These are phyloP conservation scores for Tricholoma matsutake DNA, from an alignment of 768 basidiomycete species.

Conservation along the genomic window DNA sequence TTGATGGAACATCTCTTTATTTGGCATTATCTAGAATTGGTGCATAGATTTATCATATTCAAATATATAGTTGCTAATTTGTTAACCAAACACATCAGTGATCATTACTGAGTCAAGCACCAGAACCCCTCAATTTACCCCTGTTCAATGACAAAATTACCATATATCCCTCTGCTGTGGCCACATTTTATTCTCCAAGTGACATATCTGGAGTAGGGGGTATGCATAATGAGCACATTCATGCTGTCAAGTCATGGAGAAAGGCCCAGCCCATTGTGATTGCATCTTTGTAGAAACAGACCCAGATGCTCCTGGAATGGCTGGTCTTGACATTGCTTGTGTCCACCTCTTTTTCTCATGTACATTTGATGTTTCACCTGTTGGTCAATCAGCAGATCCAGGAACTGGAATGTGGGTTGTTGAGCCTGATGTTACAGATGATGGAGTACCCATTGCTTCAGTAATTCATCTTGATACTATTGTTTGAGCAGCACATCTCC, in stretches of 20 bases:
- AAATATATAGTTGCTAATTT: neutral
- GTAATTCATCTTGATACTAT: no score
- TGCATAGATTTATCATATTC: neutral
- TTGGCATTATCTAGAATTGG: neutral
- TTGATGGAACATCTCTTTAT: neutral
- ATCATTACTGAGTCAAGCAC: neutral
- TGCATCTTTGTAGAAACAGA: conserved; percentile 23
- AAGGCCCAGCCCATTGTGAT: conserved; percentile 22
- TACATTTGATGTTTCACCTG: no score
- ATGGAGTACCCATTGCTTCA: no score
- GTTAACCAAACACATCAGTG: neutral
- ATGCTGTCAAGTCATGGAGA: conserved; percentile 23
- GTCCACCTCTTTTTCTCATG: neutral
- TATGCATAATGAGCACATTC: conserved; percentile 23
- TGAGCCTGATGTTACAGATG: no score
- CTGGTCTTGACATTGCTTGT: conserved; percentile 2
- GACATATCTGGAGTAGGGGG: no score
- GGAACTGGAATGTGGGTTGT: no score
- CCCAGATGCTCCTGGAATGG: conserved; percentile 19
- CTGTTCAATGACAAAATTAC: no score
- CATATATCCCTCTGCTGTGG: no score
- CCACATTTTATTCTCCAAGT: no score
- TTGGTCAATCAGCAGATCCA: no score
- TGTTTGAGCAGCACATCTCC: no score
- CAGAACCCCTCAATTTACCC: no score